Percentiles rank a stretch among this genome's conserved stretches.
Conservation (phyloP, 805 yeast genomes). For the Ogataea sp. region DNA sequence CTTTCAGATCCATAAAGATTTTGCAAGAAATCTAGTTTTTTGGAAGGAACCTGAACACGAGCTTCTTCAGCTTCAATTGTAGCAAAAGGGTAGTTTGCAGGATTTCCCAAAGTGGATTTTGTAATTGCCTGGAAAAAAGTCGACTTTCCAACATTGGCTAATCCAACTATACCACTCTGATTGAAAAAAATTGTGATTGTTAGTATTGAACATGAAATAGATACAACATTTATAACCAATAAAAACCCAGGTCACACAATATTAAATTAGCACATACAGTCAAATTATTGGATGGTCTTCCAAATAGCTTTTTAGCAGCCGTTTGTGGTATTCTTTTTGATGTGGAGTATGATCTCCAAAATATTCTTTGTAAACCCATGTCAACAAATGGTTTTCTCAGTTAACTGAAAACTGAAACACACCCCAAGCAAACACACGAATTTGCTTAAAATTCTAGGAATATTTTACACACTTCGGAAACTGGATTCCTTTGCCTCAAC, state of each 20-base stretch:
- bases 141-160: slow-evolving; percentile 62
- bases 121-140: slow-evolving; percentile 57
- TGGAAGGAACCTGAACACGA: slow-evolving; percentile 42
- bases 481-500: too few species aligned
- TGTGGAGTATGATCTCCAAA: slow-evolving; percentile 4
- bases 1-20: slow-evolving; percentile 40
- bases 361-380: too few species aligned
- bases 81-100: slow-evolving; percentile 68
- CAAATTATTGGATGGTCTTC: slow-evolving; percentile 26
- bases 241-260: too few species aligned
- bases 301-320: slow-evolving; percentile 14
- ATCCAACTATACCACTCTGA: slow-evolving; percentile 43
- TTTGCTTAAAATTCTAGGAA: too few species aligned
- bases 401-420: too few species aligned
- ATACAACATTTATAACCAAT: too few species aligned
- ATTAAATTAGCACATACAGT: slow-evolving; percentile 6
- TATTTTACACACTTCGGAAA: too few species aligned
- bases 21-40: slow-evolving; percentile 39
- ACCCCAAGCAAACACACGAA: too few species aligned
- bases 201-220: too few species aligned
- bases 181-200: not conserved
- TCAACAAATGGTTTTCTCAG: too few species aligned
- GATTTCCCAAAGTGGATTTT: slow-evolving; percentile 52
- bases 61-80: slow-evolving; percentile 71
- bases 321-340: slow-evolving; percentile 4